Evolutionary conservation across 2,329 filamentous ascomycete species (phyloP).

Genomic region (Cladosporium sp.): DNA sequence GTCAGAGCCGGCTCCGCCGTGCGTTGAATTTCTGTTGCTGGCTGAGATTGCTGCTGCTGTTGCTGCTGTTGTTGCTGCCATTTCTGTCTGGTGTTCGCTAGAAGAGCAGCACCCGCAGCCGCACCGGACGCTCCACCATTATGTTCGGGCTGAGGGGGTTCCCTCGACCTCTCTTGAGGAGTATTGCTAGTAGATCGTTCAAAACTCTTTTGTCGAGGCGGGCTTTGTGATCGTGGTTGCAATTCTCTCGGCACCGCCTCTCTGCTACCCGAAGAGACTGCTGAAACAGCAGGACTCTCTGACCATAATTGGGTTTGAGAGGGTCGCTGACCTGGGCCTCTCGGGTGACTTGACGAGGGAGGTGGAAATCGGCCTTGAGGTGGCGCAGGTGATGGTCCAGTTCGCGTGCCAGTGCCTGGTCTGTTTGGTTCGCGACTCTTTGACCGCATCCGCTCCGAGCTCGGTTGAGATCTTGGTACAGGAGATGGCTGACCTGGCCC

Average conservation of each 20-base stretch:
- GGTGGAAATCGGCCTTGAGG: slow-evolving; percentile 8
- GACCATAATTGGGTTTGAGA: slow-evolving; percentile 13
- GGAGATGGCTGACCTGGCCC: slow-evolving; percentile 1
- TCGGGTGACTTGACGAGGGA: not conserved
- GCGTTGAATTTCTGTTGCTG: not conserved
- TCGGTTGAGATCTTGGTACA: slow-evolving; percentile 25
- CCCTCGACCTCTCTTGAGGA: slow-evolving; percentile 1
- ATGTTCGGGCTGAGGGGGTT: not conserved
- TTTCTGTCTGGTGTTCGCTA: slow-evolving; percentile 8
- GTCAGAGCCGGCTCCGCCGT: not conserved
- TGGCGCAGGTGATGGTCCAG: slow-evolving; percentile 25
- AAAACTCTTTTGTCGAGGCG: slow-evolving; percentile 16
- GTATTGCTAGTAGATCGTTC: slow-evolving; percentile 4
- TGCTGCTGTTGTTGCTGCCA: slow-evolving; percentile 9
- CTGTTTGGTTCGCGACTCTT: slow-evolving; percentile 23
- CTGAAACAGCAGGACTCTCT: slow-evolving; percentile 17
- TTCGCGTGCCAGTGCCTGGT: slow-evolving; percentile 21
- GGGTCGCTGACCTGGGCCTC: not conserved
- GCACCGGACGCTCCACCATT: slow-evolving; percentile 6
- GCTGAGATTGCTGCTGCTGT: not conserved
- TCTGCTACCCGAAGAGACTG: slow-evolving; percentile 9
- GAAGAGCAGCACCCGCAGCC: slow-evolving; percentile 9
- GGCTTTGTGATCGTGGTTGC: slow-evolving; percentile 18
- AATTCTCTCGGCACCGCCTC: not conserved
- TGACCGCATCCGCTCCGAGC: slow-evolving; percentile 33